phyloP scores from a whole-genome alignment of 208 protist genomes.

The Lotmaria passim region DNA sequence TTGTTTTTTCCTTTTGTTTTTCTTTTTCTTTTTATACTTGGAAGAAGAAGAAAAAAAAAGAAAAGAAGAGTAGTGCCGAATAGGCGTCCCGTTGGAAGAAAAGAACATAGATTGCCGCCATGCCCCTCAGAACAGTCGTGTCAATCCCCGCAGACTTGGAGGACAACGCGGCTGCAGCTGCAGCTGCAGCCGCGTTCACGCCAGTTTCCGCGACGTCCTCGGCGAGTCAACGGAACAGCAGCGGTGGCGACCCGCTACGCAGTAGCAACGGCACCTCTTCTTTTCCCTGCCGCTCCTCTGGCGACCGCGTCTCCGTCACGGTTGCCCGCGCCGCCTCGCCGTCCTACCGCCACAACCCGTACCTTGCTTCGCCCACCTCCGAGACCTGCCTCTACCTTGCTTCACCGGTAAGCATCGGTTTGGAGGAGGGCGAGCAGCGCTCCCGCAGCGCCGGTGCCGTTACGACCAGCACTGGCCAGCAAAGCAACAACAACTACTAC shows the following conservation, averaged over 20 bases:
- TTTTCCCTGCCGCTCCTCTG: constrained; percentile 3
- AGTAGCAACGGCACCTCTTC: constrained; percentile 18
- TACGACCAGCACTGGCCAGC: background rate
- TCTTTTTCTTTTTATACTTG: constrained; percentile 5
- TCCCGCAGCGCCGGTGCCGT: background rate
- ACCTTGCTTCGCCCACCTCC: constrained; percentile 16
- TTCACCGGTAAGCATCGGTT: constrained; percentile 1
- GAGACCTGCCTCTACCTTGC: background rate
- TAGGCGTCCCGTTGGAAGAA: too few relatives aligned
- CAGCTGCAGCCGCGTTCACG: background rate
- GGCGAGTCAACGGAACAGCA: background rate
- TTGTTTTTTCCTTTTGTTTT: constrained; percentile 9
- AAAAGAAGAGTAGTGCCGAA: too few relatives aligned
- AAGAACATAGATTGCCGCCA: background rate
- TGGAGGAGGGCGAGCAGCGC: background rate
- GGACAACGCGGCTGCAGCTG: background rate
- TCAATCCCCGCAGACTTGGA: background rate
- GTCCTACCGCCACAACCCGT: constrained; percentile 34
- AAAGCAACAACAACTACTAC: constrained; percentile 1
- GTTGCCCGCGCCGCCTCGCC: background rate
- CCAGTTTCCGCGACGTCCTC: constrained; percentile 1
- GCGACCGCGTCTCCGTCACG: background rate
- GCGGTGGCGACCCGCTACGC: constrained; percentile 1
- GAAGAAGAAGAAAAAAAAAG: constrained; percentile 16
- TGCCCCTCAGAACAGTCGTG: constrained; percentile 1